Conservation (phyloP, 805 yeast genomes). For the Yamadazyma insecticola region DNA sequence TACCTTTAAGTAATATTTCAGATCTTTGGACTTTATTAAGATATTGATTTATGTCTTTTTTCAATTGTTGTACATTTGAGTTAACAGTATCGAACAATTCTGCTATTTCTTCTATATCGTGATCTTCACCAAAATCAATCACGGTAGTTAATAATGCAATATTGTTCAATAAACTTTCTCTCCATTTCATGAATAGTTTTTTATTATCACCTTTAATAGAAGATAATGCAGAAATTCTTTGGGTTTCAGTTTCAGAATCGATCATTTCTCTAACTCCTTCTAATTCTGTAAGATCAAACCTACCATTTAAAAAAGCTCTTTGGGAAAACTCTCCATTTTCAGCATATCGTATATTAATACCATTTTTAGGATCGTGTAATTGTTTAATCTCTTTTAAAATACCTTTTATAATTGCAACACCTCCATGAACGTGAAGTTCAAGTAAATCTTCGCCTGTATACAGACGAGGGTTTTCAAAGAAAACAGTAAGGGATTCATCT, state of each 20-base stretch:
- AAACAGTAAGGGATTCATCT: conserved; percentile 74
- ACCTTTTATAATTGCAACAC: conserved; percentile 73
- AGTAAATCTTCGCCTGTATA: conserved; percentile 91
- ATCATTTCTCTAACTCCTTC: conserved; percentile 88
- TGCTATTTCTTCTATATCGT: conserved; percentile 66
- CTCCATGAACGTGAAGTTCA: conserved; percentile 94
- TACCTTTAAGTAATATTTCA: conserved; percentile 66
- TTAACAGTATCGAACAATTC: conserved; percentile 50
- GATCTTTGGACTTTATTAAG: conserved; percentile 48
- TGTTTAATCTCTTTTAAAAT: conserved; percentile 58
- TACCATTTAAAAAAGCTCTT: conserved; percentile 80
- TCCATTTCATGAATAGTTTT: conserved; percentile 57
- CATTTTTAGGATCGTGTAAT: conserved; percentile 43
- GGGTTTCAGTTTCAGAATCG: conserved; percentile 91
- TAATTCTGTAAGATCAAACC: conserved; percentile 80
- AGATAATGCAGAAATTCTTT: conserved; percentile 67
- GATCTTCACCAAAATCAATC: conserved; percentile 94
- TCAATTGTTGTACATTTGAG: conserved; percentile 35
- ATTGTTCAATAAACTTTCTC: conserved; percentile 56
- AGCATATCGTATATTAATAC: conserved; percentile 63
- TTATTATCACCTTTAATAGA: conserved; percentile 71
- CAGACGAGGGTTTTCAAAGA: conserved; percentile 67
- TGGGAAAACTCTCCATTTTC: conserved; percentile 90
- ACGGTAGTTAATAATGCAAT: conserved; percentile 80
- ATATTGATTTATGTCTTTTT: conserved; percentile 41